Evolutionary conservation across 805 yeast genomes (phyloP).

Genomic region (Starmerella bombicola): DNA sequence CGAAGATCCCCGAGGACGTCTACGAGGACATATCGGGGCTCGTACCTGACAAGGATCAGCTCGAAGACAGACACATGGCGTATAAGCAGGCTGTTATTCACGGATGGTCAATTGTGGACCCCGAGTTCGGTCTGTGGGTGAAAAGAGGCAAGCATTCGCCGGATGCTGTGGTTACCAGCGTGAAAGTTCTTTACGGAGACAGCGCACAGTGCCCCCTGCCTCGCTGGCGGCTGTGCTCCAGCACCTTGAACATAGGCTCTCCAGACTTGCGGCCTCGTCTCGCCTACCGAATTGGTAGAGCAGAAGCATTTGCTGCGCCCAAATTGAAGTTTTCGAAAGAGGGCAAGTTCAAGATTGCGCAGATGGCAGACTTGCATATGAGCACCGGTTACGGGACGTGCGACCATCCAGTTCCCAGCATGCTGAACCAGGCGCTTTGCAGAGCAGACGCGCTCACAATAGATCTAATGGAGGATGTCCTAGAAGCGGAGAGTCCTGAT

Average conservation of each 20-base stretch:
- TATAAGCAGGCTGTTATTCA: constrained; percentile 18
- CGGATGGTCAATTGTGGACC: constrained; percentile 29
- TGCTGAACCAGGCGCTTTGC: constrained; percentile 36
- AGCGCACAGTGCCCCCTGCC: constrained; percentile 69
- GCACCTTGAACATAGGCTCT: constrained; percentile 21
- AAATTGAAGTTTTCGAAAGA: constrained; percentile 20
- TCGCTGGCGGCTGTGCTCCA: constrained; percentile 42
- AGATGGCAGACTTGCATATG: constrained; percentile 83
- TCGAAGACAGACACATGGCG: constrained; percentile 17
- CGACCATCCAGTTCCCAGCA: constrained; percentile 37
- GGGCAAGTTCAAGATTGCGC: constrained; percentile 63
- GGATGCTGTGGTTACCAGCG: constrained; percentile 36
- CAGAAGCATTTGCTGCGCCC: constrained; percentile 9
- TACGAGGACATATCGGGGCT: constrained; percentile 7
- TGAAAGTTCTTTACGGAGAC: constrained; percentile 60
- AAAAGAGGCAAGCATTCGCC: constrained; percentile 36
- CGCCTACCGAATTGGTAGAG: constrained; percentile 21
- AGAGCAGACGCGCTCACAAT: constrained; percentile 67
- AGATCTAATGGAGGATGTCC: constrained; percentile 45
- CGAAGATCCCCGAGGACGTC: constrained; percentile 19
- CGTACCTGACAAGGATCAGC: constrained; percentile 5
- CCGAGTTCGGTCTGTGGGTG: constrained; percentile 45
- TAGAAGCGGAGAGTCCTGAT: constrained; percentile 72
- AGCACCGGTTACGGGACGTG: constrained; percentile 76
- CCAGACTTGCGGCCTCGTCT: constrained; percentile 24